A percentile compares a stretch with the other conserved stretches of the same genome.
Evolutionary conservation across 2,329 filamentous ascomycete species (phyloP).

Genomic region (Coleophoma crateriformis): DNA sequence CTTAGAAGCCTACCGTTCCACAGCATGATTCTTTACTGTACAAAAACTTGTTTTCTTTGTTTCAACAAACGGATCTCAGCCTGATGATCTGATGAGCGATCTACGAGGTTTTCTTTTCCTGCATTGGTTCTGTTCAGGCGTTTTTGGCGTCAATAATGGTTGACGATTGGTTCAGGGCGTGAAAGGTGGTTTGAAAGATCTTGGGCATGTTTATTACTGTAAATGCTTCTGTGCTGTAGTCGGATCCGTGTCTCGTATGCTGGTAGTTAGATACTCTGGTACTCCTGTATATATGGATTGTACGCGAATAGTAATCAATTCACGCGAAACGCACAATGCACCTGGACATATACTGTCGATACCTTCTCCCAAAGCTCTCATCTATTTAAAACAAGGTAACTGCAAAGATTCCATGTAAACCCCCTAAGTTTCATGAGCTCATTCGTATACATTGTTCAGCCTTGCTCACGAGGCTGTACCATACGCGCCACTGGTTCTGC

Average conservation of each 20-base stretch:
- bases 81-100: constrained; percentile 46
- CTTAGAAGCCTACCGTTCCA: constrained; percentile 5
- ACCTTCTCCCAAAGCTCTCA: too few relatives aligned
- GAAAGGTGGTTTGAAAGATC: background rate
- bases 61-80: constrained; percentile 27
- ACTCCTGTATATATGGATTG: background rate
- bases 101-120: constrained; percentile 29
- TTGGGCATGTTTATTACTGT: too few relatives aligned
- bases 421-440: too few relatives aligned
- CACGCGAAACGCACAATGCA: background rate
- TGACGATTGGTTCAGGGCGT: background rate
- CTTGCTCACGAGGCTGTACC: too few relatives aligned
- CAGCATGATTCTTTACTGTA: constrained; percentile 17
- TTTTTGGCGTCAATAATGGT: constrained; percentile 18
- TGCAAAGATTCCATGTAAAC: too few relatives aligned
- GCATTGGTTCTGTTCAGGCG: constrained; percentile 20
- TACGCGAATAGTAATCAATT: background rate
- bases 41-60: constrained; percentile 28
- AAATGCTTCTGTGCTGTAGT: too few relatives aligned
- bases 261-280: background rate
- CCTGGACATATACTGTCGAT: too few relatives aligned
- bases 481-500: too few relatives aligned
- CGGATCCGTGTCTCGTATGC: background rate
- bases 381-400: too few relatives aligned
- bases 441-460: too few relatives aligned